phyloP scores from a whole-genome alignment of 371 early-diverging fungal species.

The Phascolomyces articulosus region DNA sequence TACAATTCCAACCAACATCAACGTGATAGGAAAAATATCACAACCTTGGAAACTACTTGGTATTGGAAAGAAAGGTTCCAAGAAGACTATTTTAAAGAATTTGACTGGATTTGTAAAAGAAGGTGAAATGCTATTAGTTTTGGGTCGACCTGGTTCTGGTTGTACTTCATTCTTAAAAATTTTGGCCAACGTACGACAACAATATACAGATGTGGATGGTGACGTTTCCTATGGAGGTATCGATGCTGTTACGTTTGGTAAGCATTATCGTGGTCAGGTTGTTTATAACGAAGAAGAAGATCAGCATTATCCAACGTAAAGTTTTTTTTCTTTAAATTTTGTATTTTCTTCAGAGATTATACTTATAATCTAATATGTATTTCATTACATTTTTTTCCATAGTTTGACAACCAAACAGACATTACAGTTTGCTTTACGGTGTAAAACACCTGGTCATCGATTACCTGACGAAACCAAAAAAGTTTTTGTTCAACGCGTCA shows the following conservation, averaged over 20 bases:
- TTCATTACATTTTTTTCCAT: neutral
- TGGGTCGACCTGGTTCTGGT: conserved; percentile 58
- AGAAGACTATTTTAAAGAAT: conserved; percentile 30
- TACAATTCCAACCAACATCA: conserved; percentile 34
- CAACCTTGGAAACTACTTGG: conserved; percentile 33
- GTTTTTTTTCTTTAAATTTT: neutral
- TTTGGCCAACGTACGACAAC: conserved; percentile 43
- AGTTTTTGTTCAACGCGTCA: conserved; percentile 29
- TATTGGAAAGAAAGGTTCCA: conserved; percentile 11
- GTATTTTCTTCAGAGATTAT: neutral
- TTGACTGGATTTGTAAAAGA: conserved; percentile 45
- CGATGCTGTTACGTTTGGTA: conserved; percentile 35
- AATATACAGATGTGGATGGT: conserved; percentile 43
- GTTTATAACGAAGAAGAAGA: conserved; percentile 58
- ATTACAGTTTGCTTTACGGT: conserved; percentile 51
- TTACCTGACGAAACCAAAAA: conserved; percentile 25
- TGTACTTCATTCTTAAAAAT: conserved; percentile 53
- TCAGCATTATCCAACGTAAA: conserved; percentile 38
- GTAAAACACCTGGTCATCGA: conserved; percentile 45
- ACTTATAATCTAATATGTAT: neutral
- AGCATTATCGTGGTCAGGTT: conserved; percentile 47
- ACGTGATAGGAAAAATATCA: conserved; percentile 10
- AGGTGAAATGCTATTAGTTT: conserved; percentile 60
- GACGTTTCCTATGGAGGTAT: conserved; percentile 45
- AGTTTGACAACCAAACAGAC: conserved; percentile 46